Percentiles rank a stretch among this genome's conserved stretches.
These are phyloP conservation scores for Amorphotheca resinae DNA, from an alignment of 495 filamentous ascomycete species.

Conservation along the genomic window DNA sequence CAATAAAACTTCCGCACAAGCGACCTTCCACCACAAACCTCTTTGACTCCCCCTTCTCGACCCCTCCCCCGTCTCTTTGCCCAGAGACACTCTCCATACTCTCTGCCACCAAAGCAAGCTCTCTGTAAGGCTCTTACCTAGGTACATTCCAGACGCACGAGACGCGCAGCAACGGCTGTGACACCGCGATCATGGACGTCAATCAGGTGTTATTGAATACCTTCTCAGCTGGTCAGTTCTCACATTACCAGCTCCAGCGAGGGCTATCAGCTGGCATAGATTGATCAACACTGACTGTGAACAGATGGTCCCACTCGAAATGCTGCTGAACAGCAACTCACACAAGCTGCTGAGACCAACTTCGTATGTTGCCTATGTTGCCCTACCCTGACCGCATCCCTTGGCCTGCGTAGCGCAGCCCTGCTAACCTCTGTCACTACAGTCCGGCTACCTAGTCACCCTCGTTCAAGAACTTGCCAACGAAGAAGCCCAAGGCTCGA, in stretches of 20 bases:
- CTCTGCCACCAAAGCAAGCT: conserved; percentile 1
- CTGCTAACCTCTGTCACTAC: conserved; percentile 17
- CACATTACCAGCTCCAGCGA: not conserved
- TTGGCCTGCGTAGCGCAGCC: not conserved
- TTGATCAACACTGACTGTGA: conserved; percentile 15
- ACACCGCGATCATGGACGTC: conserved; percentile 51
- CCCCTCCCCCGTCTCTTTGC: conserved; percentile 6
- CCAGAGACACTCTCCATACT: conserved; percentile 5
- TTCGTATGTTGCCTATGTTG: conserved; percentile 66
- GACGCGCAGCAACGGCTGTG: conserved; percentile 16
- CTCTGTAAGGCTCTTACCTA: not conserved
- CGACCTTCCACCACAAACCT: not conserved
- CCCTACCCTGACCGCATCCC: conserved; percentile 11
- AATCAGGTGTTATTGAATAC: conserved; percentile 63
- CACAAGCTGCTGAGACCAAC: conserved; percentile 80
- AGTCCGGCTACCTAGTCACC: conserved; percentile 84
- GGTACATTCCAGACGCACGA: conserved; percentile 4
- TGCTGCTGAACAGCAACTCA: conserved; percentile 86
- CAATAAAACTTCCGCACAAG: conserved; percentile 3
- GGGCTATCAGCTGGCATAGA: not conserved
- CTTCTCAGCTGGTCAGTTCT: conserved; percentile 50
- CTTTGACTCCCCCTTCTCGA: conserved; percentile 2
- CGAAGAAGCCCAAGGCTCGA: conserved; percentile 66
- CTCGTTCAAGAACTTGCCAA: conserved; percentile 89
- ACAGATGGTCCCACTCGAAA: conserved; percentile 80